Base-by-base conservation (phyloP, 2,329 filamentous ascomycete genomes). In the Zasmidium angulare region DNA sequence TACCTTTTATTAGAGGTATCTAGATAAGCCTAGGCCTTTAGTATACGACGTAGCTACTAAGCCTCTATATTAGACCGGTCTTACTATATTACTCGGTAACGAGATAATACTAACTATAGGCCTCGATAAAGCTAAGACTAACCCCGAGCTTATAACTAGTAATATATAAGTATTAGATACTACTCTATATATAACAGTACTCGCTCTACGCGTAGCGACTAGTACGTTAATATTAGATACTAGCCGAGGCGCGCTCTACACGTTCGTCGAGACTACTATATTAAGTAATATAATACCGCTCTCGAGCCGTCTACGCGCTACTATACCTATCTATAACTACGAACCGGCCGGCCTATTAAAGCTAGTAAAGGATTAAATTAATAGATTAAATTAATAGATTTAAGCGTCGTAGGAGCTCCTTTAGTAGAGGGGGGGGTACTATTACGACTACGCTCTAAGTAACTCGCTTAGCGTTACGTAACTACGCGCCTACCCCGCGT, bases 1-100 rank as follows among this genome's bases (percentile, higher is more conserved):
- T 54, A 31, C 49, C 43, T 23, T 29, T 17, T 12, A 57, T 23
- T 21, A 57, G 56, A 12, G 49, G 14, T 6, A 26, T 31, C 40
- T 63, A 60, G 50, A 69, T 67, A 46, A 65, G 47, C 22, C 68
- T 60, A 56, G 62, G 43, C 55, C 68, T 46, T 64, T 63, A 40
- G 46, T 57, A 36, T 68, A 66, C 50, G 21, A 68, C n/a, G n/a
- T n/a, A n/a, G 65, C 40, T 68, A 60, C 1, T 68, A 64, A 71
- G 63, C 56, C 60, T 71, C 47, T 68, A 62, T 2, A 72, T 57
- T 61, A 72, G 63, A 40, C 70, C 66, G 10, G 68, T 53, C 46
- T 43, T 31, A 40, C 54, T 57, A 11, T 61, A 22, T 20, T 31
- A 54, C 50, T 61, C 57, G 9, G 48, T 29, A 9, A 51, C 48